Evolutionary conservation across 1,139 yeast species (phyloP).

Genomic region (Williopsis jadinii): DNA sequence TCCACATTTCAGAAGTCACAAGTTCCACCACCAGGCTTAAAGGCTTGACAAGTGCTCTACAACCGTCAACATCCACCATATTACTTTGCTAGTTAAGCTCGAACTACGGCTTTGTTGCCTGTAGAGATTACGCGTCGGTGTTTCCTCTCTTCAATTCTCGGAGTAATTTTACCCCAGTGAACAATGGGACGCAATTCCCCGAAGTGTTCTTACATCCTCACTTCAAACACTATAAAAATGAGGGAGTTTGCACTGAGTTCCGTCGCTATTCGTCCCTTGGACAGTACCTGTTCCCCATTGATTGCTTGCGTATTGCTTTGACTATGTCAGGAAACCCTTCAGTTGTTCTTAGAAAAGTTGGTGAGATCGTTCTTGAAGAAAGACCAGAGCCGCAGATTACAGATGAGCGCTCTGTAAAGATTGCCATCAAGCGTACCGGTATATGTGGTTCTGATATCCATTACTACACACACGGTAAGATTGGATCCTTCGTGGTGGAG

Average conservation of each 20-base stretch:
- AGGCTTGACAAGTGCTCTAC: background rate
- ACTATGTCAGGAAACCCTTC: slow-evolving; percentile 26
- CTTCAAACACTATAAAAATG: no score
- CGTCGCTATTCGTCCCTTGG: no score
- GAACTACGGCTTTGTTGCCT: no score
- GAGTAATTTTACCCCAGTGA: no score
- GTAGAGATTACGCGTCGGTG: no score
- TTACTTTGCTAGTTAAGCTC: no score
- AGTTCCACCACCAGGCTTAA: slow-evolving; percentile 3
- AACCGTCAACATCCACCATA: background rate
- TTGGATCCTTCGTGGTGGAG: slow-evolving; percentile 59
- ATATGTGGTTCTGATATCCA: slow-evolving; percentile 88
- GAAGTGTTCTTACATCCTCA: no score
- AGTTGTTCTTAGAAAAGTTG: slow-evolving; percentile 58
- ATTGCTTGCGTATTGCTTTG: no score
- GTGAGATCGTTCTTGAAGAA: slow-evolving; percentile 58
- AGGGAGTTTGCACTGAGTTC: no score
- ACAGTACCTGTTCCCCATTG: no score
- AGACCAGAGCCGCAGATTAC: slow-evolving; percentile 56
- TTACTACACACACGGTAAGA: slow-evolving; percentile 71
- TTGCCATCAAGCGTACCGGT: slow-evolving; percentile 66
- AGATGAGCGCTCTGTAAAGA: slow-evolving; percentile 64
- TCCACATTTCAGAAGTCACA: slow-evolving; percentile 10
- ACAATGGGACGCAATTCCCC: no score
- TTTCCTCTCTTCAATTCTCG: no score